phyloP scores from a whole-genome alignment of 345 rosid genomes.

The Populus simonii region DNA sequence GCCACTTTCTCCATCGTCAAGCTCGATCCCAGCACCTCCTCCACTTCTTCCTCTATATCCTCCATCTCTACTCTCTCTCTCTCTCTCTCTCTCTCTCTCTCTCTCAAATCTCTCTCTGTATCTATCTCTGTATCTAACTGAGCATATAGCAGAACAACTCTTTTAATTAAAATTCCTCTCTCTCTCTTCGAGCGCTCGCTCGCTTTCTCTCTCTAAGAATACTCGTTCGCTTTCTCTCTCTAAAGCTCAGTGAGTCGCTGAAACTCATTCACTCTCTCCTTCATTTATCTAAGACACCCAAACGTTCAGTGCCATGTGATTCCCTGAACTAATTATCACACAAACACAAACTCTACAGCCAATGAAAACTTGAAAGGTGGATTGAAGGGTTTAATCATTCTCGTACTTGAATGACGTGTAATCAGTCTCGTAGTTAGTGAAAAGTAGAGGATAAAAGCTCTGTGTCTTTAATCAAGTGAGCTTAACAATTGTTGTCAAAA shows the following conservation, averaged over 20 bases:
- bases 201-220: conserved; percentile 14
- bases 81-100: conserved; percentile 28
- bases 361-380: background rate
- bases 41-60: conserved; percentile 45
- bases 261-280: conserved; percentile 23
- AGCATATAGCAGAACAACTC: background rate
- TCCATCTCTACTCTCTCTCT: conserved; percentile 41
- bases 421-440: background rate
- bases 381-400: no score
- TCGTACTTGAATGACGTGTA: background rate
- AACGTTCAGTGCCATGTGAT: background rate
- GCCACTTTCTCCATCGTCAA: conserved; percentile 99
- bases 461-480: conserved; percentile 14
- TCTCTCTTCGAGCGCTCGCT: background rate
- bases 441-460: conserved; percentile 12
- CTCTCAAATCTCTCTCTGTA: conserved; percentile 12
- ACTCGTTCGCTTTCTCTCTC: conserved; percentile 16
- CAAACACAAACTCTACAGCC: background rate
- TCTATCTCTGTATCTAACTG: background rate
- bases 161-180: background rate
- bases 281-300: conserved; percentile 28
- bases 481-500: conserved; percentile 29
- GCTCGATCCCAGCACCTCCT: conserved; percentile 77
- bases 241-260: background rate
- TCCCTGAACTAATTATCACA: conserved; percentile 4